Percentiles rank a stretch among this genome's conserved stretches.
Conservation (phyloP, 768 basidiomycete species). For the Bullera alba region DNA sequence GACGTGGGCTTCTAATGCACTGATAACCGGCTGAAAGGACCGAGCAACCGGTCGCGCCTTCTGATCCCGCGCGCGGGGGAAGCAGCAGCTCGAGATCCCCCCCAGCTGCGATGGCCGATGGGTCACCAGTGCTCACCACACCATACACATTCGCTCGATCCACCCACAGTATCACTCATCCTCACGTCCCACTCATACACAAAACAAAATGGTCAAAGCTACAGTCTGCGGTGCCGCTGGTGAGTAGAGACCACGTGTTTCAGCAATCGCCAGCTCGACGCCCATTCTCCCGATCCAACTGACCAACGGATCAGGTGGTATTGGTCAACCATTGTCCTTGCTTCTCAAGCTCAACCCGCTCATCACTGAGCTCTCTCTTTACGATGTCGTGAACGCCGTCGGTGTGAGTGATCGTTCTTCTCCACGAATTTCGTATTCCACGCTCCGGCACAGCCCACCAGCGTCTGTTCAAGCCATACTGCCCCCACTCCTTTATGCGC, state of each 20-base stretch:
- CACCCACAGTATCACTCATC: too few relatives aligned
- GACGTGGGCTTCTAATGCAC: too few relatives aligned
- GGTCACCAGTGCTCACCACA: too few relatives aligned
- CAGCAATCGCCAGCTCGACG: conserved; percentile 4
- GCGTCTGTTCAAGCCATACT: neutral
- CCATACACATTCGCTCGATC: too few relatives aligned
- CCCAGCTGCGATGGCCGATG: too few relatives aligned
- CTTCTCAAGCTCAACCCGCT: conserved; percentile 88
- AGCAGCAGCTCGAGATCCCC: too few relatives aligned
- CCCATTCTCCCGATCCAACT: neutral
- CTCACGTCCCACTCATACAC: too few relatives aligned
- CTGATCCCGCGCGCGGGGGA: too few relatives aligned
- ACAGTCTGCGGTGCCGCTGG: conserved; percentile 96
- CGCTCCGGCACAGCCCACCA: neutral
- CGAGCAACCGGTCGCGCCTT: too few relatives aligned
- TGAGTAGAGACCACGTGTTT: too few relatives aligned
- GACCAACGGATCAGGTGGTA: conserved; percentile 56
- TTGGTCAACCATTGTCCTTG: conserved; percentile 92
- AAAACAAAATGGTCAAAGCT: conserved; percentile 62
- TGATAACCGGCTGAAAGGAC: too few relatives aligned
- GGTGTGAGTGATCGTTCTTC: conserved; percentile 53
- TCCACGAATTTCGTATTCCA: neutral
- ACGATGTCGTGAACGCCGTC: conserved; percentile 90
- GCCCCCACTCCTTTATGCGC: conserved; percentile 5
- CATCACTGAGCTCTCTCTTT: conserved; percentile 73